Evolutionary conservation across 75 land plant species (phyloP).

Genomic region (Pseudotsuga menziesii): DNA sequence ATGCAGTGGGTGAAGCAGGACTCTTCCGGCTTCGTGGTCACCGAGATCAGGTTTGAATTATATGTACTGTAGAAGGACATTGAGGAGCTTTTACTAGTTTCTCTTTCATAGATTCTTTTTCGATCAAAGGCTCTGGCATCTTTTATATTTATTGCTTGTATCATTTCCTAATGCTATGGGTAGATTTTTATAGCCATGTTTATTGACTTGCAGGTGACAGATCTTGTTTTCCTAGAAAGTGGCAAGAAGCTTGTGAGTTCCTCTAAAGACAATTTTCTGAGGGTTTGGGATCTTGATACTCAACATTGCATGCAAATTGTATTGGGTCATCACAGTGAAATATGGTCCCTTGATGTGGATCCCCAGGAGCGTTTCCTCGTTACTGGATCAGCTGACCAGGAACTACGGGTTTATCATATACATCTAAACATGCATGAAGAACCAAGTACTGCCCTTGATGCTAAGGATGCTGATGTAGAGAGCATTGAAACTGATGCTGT

Average conservation of each 20-base stretch:
- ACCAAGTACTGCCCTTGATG: conserved; percentile 5
- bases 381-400: conserved; percentile 87
- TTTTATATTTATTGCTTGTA: not conserved
- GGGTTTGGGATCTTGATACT: conserved; percentile 95
- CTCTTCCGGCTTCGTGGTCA: conserved; percentile 91
- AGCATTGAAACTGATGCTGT: not conserved
- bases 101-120: not conserved
- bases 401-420: conserved; percentile 66
- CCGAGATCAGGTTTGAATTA: conserved; percentile 76
- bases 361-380: conserved; percentile 74
- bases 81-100: not conserved
- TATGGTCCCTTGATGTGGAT: conserved; percentile 95
- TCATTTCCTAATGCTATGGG: not conserved
- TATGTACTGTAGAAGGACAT: not conserved
- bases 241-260: conserved; percentile 84
- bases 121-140: not conserved
- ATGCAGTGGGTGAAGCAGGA: conserved; percentile 91
- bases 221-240: conserved; percentile 82
- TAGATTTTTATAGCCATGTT: conserved; percentile 1
- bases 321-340: conserved; percentile 87
- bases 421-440: conserved; percentile 30
- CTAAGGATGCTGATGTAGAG: conserved; percentile 5
- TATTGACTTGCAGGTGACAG: conserved; percentile 72
- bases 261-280: conserved; percentile 87
- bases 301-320: conserved; percentile 90